Evolutionary conservation across 148 eudicot genomes (phyloP).

Genomic region (Rhododendron ferrugineum): DNA sequence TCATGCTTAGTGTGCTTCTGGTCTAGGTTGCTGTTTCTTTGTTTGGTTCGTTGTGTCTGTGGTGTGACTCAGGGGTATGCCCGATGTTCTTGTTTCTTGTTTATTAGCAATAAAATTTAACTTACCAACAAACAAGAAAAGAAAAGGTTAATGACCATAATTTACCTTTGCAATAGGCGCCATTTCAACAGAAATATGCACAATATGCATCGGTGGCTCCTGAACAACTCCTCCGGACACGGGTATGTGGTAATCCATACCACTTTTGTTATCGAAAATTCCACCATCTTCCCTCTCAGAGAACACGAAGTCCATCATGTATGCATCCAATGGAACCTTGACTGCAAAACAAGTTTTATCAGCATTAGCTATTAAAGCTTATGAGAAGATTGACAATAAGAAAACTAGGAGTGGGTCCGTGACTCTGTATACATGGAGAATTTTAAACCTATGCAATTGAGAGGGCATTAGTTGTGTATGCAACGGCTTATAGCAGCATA

Average conservation of each 20-base stretch:
- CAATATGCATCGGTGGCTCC: slow-evolving; percentile 97
- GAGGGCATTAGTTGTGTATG: not conserved
- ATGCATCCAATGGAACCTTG: slow-evolving; percentile 96
- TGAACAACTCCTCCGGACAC: slow-evolving; percentile 78
- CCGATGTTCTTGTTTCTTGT: not conserved
- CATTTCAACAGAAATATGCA: slow-evolving; percentile 97
- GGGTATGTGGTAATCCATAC: slow-evolving; percentile 95
- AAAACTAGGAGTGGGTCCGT: not conserved
- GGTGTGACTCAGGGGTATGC: not conserved
- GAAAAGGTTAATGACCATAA: not conserved
- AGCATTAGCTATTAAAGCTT: not conserved
- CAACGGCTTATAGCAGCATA: not conserved
- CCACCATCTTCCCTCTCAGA: slow-evolving; percentile 93
- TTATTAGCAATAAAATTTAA: not conserved
- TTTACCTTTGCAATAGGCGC: slow-evolving; percentile 97
- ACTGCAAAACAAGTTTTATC: slow-evolving; percentile 43
- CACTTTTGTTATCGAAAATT: slow-evolving; percentile 73
- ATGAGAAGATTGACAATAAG: not conserved
- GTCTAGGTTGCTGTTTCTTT: not conserved
- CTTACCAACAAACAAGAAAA: not conserved
- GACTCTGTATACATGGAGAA: not conserved
- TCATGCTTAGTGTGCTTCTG: not conserved
- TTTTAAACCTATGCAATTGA: not conserved
- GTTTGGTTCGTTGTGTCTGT: not conserved
- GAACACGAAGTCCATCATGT: slow-evolving; percentile 97